phyloP scores from a whole-genome alignment of 1,139 yeast species.

The Debaryomyces fabryi region DNA sequence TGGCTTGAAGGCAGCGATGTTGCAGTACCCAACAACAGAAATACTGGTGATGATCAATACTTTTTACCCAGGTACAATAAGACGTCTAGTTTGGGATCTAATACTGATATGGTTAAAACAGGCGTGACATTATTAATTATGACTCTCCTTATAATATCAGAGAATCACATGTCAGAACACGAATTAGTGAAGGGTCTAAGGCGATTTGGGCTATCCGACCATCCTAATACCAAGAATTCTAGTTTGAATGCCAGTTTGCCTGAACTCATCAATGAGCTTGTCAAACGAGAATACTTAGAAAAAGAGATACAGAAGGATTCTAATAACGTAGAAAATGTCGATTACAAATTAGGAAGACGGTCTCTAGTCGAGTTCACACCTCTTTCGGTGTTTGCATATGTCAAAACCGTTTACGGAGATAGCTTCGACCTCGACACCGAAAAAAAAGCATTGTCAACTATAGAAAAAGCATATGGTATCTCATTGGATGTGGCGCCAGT shows the following conservation, averaged over 20 bases:
- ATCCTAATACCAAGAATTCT: slow-evolving; percentile 24
- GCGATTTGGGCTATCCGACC: slow-evolving; percentile 35
- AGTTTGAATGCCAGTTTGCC: slow-evolving; percentile 26
- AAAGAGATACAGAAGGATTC: slow-evolving; percentile 20
- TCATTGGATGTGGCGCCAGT: neutral
- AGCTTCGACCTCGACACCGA: slow-evolving; percentile 24
- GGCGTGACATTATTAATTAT: slow-evolving; percentile 34
- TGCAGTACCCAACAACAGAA: slow-evolving; percentile 16
- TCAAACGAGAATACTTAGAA: slow-evolving; percentile 35
- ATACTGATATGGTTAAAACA: slow-evolving; percentile 31
- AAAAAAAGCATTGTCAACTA: slow-evolving; percentile 28
- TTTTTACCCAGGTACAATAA: slow-evolving; percentile 21
- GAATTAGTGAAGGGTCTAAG: slow-evolving; percentile 25
- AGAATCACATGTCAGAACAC: slow-evolving; percentile 35
- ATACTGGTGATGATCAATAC: slow-evolving; percentile 17
- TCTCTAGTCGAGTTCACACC: slow-evolving; percentile 40
- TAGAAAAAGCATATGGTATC: slow-evolving; percentile 30
- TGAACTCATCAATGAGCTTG: slow-evolving; percentile 34
- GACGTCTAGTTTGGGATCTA: slow-evolving; percentile 20
- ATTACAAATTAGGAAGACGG: slow-evolving; percentile 38
- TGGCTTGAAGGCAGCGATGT: slow-evolving; percentile 20
- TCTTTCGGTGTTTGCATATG: slow-evolving; percentile 27
- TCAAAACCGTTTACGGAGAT: slow-evolving; percentile 32
- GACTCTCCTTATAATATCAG: slow-evolving; percentile 34
- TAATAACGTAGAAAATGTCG: slow-evolving; percentile 18